Evolutionary conservation across 306 rosid species (phyloP).

Genomic region (Biancaea sappan): DNA sequence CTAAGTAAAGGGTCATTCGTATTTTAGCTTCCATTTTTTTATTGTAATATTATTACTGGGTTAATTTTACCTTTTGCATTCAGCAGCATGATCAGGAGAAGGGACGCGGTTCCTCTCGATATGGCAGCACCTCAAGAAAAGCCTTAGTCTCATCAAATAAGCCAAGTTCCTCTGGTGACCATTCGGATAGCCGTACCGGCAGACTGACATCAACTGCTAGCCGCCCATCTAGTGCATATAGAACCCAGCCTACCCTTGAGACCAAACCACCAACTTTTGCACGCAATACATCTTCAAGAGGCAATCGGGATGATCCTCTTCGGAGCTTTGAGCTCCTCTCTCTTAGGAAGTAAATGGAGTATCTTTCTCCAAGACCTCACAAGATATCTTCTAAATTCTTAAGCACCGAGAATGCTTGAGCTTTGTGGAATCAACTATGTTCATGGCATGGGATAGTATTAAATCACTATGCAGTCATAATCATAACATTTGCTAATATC

Average conservation of each 20-base stretch:
- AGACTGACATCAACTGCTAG: constrained; percentile 52
- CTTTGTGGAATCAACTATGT: constrained; percentile 33
- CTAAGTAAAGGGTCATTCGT: neutral
- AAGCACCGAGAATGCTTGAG: constrained; percentile 31
- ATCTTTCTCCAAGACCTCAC: neutral
- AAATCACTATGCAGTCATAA: constrained; percentile 35
- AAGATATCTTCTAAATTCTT: constrained; percentile 20
- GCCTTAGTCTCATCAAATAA: constrained; percentile 58
- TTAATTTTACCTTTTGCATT: constrained; percentile 33
- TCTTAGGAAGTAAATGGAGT: constrained; percentile 68
- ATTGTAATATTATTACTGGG: constrained; percentile 5
- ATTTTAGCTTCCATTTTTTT: neutral
- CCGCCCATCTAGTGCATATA: constrained; percentile 63
- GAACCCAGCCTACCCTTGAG: constrained; percentile 56
- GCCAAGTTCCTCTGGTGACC: constrained; percentile 72
- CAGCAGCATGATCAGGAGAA: constrained; percentile 68
- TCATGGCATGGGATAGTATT: constrained; percentile 45
- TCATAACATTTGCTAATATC: constrained; percentile 26
- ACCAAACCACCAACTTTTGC: constrained; percentile 51
- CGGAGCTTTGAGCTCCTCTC: constrained; percentile 85
- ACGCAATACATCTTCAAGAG: constrained; percentile 53
- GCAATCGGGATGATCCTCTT: constrained; percentile 79
- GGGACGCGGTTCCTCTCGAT: constrained; percentile 64
- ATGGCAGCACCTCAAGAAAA: constrained; percentile 90
- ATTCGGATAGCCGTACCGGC: constrained; percentile 52